A percentile compares a stretch with the other conserved stretches of the same genome.
phyloP scores from a whole-genome alignment of 2,329 filamentous ascomycete genomes.

The Phyllosticta citribraziliensis region DNA sequence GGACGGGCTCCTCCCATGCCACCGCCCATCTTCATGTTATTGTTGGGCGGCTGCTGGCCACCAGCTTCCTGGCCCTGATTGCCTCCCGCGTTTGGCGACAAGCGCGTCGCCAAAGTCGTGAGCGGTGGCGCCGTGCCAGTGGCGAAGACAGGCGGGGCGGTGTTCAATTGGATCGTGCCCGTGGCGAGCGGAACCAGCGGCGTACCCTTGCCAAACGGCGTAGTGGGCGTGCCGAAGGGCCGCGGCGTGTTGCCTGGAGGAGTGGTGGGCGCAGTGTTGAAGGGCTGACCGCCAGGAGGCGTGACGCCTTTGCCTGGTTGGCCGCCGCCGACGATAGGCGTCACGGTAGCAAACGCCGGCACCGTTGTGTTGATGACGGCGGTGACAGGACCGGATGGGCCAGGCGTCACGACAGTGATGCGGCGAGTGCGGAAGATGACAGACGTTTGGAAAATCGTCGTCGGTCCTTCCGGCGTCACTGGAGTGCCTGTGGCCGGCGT shows the following conservation, averaged over 20 bases:
- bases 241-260: not conserved
- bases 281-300: not conserved
- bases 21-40: not conserved
- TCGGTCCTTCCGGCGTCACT: not conserved
- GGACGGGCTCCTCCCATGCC: not conserved
- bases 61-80: not conserved
- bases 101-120: not conserved
- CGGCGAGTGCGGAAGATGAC: not conserved
- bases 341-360: not conserved
- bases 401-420: not conserved
- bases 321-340: not conserved
- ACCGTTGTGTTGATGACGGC: not conserved
- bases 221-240: not conserved
- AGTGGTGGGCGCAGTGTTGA: not conserved
- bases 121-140: not conserved
- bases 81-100: not conserved
- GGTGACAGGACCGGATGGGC: not conserved
- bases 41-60: not conserved
- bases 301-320: not conserved
- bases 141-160: not conserved
- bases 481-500: not conserved
- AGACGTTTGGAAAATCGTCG: not conserved
- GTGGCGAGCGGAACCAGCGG: not conserved
- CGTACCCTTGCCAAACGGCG: not conserved
- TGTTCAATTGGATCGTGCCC: not conserved